Evolutionary conservation across 2,329 filamentous ascomycete genomes (phyloP), one percentile per base, ranked within the genome.

Genomic region (Acarospora socialis): DNA sequence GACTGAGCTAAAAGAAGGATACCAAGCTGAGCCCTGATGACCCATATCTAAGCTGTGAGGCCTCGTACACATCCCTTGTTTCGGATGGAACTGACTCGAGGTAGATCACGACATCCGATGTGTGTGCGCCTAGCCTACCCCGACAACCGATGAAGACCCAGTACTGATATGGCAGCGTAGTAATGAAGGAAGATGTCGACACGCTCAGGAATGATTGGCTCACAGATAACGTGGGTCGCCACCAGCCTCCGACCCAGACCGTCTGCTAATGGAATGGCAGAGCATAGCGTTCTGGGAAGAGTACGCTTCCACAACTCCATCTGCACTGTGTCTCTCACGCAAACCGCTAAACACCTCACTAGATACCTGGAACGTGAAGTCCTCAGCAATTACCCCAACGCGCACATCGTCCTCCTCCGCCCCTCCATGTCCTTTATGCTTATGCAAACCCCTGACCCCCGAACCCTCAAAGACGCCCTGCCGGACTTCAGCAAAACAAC

Each of bases 261-360:
- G n/a, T 15, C 26, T 17, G 44, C 43, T 46, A 38, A 55, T 32
- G 33, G 30, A 4, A 15, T 16, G n/a, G 27, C 45, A 87, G 81
- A 86, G 84, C 46, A 95, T 98, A 44, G 78, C 83, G 30, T 95
- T 98, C 53, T 98, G 90, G 87, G 81, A 95, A 68, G 87, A 95
- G 68, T 92, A 74, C 46, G 62, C 55, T 22, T 24, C 23, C 9
- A 17, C 15, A 25, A 36, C 18, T 24, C 20, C 17, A 19, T 15
- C 26, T 21, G 30, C 32, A 30, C 29, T 18, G 5, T 30, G 25
- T 25, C n/a, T n/a, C n/a, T n/a, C n/a, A n/a, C n/a, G n/a, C n/a
- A n/a, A n/a, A n/a, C n/a, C n/a, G n/a, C n/a, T n/a, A n/a, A n/a
- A n/a, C n/a, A n/a, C n/a, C n/a, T n/a, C 28, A 23, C 17, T 40